Conservation (phyloP, 1,139 yeast species). For the Scheffersomyces segobiensis region DNA sequence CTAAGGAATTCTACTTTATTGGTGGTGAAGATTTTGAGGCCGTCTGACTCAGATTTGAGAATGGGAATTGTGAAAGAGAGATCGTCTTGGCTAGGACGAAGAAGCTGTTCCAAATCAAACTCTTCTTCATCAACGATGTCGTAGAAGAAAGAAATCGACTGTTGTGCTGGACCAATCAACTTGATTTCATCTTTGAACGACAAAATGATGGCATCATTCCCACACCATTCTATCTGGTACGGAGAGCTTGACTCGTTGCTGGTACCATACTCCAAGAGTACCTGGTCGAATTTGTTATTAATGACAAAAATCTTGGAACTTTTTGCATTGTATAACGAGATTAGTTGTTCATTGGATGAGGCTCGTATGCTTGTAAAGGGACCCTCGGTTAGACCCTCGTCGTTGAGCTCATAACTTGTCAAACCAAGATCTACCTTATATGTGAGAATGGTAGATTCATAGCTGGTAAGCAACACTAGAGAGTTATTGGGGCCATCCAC, state of each 20-base stretch:
- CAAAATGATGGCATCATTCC: conserved; percentile 74
- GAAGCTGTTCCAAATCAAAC: conserved; percentile 24
- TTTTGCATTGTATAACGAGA: conserved; percentile 53
- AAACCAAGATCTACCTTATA: conserved; percentile 26
- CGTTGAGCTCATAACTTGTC: conserved; percentile 26
- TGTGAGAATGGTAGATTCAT: conserved; percentile 29
- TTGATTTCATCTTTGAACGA: conserved; percentile 64
- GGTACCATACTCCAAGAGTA: conserved; percentile 53
- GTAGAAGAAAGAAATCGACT: conserved; percentile 49
- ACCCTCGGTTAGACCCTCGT: conserved; percentile 52
- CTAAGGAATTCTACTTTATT: conserved; percentile 63
- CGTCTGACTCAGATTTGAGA: conserved; percentile 62
- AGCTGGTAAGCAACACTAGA: conserved; percentile 15
- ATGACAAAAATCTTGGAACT: conserved; percentile 53
- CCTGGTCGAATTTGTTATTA: conserved; percentile 50
- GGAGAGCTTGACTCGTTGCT: conserved; percentile 37
- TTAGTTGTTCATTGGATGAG: conserved; percentile 62
- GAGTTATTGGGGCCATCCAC: neutral
- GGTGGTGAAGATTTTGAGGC: conserved; percentile 64
- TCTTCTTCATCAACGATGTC: conserved; percentile 38
- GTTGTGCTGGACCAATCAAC: conserved; percentile 72
- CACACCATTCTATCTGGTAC: conserved; percentile 73
- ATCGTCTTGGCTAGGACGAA: conserved; percentile 18
- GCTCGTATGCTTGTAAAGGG: conserved; percentile 54
- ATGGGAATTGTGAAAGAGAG: conserved; percentile 37